Conservation (phyloP, 202 grass and related monocot genomes). For the Zizania palustris region DNA sequence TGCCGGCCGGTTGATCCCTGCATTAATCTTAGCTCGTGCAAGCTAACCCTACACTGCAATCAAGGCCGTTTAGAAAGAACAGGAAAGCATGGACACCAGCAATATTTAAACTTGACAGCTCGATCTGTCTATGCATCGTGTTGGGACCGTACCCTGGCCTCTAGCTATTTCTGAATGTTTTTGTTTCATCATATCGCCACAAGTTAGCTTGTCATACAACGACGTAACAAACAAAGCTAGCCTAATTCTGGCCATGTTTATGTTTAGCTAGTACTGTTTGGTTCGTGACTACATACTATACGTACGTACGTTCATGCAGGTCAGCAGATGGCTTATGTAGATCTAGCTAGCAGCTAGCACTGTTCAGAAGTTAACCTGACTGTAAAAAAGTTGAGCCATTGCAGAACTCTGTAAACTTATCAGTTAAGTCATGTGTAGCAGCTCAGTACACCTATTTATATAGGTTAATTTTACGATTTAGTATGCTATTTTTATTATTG, state of each 20-base stretch:
- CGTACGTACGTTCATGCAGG: background rate
- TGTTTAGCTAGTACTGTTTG: constrained; percentile 6
- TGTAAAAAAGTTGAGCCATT: background rate
- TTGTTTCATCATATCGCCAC: background rate
- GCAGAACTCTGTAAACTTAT: background rate
- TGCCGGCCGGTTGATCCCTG: background rate
- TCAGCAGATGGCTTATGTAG: background rate
- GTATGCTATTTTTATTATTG: no score
- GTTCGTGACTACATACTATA: background rate
- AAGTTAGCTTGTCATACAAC: background rate
- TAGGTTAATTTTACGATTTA: no score
- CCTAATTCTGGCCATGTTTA: constrained; percentile 1
- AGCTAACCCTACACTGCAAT: constrained; percentile 35
- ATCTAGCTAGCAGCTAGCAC: background rate
- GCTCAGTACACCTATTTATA: no score
- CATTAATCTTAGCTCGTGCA: constrained; percentile 23
- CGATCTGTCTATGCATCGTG: constrained; percentile 34
- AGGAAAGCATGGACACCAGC: constrained; percentile 42
- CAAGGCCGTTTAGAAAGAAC: constrained; percentile 43
- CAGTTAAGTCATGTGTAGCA: no score
- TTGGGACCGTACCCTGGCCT: constrained; percentile 3
- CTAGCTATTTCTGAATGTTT: constrained; percentile 11
- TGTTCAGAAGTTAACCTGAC: background rate
- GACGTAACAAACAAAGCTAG: background rate
- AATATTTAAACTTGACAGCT: constrained; percentile 41